A percentile compares a stretch with the other conserved stretches of the same genome.
Conservation (phyloP, 495 filamentous ascomycete species). For the Parathielavia appendiculata region DNA sequence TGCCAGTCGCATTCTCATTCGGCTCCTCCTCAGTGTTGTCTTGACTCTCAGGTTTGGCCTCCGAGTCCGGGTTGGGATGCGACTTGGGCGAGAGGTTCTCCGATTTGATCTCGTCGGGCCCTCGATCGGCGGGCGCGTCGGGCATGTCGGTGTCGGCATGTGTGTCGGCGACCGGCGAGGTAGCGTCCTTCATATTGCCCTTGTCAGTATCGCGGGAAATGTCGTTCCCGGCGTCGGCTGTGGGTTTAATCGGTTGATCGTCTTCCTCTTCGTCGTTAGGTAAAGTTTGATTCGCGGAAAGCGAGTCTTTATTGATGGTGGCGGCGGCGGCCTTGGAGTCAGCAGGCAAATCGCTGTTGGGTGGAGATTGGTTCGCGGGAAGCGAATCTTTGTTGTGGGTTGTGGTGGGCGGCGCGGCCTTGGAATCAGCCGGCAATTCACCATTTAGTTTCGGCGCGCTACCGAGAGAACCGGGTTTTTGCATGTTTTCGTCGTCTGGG, state of each 20-base stretch:
- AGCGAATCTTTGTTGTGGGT: slow-evolving; percentile 28
- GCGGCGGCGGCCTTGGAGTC: neutral
- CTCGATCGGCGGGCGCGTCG: slow-evolving; percentile 25
- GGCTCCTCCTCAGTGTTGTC: neutral
- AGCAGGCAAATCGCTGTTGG: neutral
- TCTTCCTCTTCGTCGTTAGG: slow-evolving; percentile 7
- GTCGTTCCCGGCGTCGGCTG: slow-evolving; percentile 19
- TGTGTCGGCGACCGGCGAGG: neutral
- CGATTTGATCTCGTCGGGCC: neutral
- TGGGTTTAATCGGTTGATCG: neutral
- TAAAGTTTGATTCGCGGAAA: slow-evolving; percentile 22
- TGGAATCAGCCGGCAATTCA: neutral
- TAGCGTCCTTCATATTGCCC: slow-evolving; percentile 11
- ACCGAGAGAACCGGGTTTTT: slow-evolving; percentile 6
- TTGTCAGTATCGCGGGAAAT: slow-evolving; percentile 18
- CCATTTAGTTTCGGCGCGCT: slow-evolving; percentile 5
- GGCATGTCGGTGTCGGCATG: slow-evolving; percentile 30
- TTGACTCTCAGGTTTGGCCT: neutral
- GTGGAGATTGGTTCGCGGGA: slow-evolving; percentile 21
- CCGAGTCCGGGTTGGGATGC: neutral
- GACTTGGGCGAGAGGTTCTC: slow-evolving; percentile 1
- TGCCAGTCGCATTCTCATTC: neutral
- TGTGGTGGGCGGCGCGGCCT: no score
- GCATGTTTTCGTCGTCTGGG: neutral
- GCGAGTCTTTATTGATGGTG: slow-evolving; percentile 27